Percentiles rank a stretch among this genome's conserved stretches.
These are phyloP conservation scores for Malassezia brasiliensis DNA, from an alignment of 1,284 basidiomycete genomes.

Conservation along the genomic window DNA sequence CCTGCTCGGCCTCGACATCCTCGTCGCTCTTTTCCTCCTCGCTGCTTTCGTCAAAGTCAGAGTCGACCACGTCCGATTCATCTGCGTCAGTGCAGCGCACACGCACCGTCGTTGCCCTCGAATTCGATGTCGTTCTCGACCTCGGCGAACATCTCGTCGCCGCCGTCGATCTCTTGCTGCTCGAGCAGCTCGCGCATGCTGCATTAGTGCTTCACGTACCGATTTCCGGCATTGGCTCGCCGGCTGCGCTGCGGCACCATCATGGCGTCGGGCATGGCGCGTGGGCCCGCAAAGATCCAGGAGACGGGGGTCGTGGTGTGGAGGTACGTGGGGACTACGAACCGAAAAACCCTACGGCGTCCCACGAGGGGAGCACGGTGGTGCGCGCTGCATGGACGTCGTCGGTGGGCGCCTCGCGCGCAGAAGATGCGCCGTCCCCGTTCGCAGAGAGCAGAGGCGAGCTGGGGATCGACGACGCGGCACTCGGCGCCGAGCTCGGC, in stretches of 20 bases:
- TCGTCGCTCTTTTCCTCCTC: slow-evolving; percentile 23
- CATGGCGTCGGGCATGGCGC: neutral
- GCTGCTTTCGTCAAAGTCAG: slow-evolving; percentile 36
- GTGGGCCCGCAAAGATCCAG: neutral
- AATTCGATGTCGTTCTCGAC: slow-evolving; percentile 41
- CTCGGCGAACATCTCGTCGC: slow-evolving; percentile 39
- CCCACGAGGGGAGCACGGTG: neutral
- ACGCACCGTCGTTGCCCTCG: slow-evolving; percentile 20
- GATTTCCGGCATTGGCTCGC: slow-evolving; percentile 16
- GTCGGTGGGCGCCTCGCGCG: neutral
- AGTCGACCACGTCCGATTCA: slow-evolving; percentile 36
- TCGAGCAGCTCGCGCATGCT: slow-evolving; percentile 39
- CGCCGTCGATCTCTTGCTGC: slow-evolving; percentile 28
- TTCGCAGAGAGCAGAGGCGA: neutral
- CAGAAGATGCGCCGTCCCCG: no score
- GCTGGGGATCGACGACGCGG: neutral
- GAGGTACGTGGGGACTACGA: neutral
- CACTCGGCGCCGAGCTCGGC: neutral
- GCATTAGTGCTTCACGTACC: neutral
- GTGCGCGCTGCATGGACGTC: neutral
- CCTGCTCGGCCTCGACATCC: slow-evolving; percentile 26
- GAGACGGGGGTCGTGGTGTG: neutral
- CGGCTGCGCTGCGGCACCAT: slow-evolving; percentile 12
- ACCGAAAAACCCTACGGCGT: neutral
- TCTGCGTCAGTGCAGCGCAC: slow-evolving; percentile 7